A percentile compares a stretch with the other conserved stretches of the same genome.
phyloP scores from a whole-genome alignment of 306 rosid species.

The Prunus mira region DNA sequence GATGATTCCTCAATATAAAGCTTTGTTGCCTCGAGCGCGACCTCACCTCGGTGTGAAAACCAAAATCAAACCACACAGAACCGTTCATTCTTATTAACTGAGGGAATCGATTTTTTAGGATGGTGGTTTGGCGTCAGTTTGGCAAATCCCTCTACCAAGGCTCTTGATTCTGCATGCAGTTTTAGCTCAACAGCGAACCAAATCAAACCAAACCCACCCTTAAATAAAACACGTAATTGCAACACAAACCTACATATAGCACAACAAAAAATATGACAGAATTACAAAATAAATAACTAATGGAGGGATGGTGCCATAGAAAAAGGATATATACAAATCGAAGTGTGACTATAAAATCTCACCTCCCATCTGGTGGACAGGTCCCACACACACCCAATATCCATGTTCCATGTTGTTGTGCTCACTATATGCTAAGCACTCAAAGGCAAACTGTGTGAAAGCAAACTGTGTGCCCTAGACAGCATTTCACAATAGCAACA shows the following conservation, averaged over 20 bases:
- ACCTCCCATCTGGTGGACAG: slow-evolving; percentile 15
- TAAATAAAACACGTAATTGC: too few species aligned
- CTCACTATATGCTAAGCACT: slow-evolving; percentile 6
- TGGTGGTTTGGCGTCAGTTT: too few species aligned
- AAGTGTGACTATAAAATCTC: slow-evolving; percentile 1
- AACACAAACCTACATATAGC: background rate
- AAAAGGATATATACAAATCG: background rate
- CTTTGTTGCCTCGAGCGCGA: rapidly evolving
- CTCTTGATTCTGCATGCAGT: too few species aligned
- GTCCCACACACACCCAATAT: slow-evolving; percentile 23
- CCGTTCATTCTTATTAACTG: rapidly evolving
- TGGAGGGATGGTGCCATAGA: background rate
- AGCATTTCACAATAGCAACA: slow-evolving; percentile 15
- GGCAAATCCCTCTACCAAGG: too few species aligned
- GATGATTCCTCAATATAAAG: too few species aligned
- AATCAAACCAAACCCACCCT: too few species aligned
- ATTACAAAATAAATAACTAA: background rate
- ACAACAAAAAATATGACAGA: background rate
- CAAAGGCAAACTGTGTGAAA: too few species aligned
- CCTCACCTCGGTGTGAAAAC: too few species aligned
- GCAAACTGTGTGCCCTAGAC: background rate
- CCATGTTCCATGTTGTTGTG: slow-evolving; percentile 20
- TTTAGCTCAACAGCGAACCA: too few species aligned
- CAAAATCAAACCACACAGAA: too few species aligned
- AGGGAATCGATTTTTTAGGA: too few species aligned